Base-by-base conservation (phyloP, 257 asterid species). In the Nicotiana undulata region DNA sequence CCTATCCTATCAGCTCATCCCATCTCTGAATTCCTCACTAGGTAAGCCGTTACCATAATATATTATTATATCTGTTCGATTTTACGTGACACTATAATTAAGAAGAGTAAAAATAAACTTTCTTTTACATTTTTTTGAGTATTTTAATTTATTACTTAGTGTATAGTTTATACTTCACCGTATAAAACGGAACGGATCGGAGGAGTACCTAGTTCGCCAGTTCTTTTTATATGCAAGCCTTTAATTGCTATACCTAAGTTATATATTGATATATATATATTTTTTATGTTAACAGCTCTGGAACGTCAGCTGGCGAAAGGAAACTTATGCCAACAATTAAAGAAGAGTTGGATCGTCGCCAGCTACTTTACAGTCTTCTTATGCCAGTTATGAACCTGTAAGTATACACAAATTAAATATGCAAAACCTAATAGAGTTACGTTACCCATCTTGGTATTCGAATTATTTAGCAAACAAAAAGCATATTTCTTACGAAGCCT, bases 301-400 rank as follows among this genome's bases (percentile, higher is more conserved):
- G 97, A 58, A 96, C 99, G 55, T 96, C 99, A 63, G 99, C 99
- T 51, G 99, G 99, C 6, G 99, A 96, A 72, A 88, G 99, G 85
- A 96, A 96, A 81, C 83, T 96, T 17, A 96, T 94, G 99, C 99
- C 99, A 4, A 94, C 99, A 0, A 94, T 94, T 76, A 87, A 82
- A 63, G 98, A 96, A 83, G 99, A 96, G 67, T 59, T 91, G 86
- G 95, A 96, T 83, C 99, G 99, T 80, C 98, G 99, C 52, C 97
- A 91, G 91, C 92, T 91, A n/a, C 96, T 96, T 2, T 96, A 96
- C 91, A 96, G 97, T 81, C 98, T 96, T 78, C 97, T 96, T 52
- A 89, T 89, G 97, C 99, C 99, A 7, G 98, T 96, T 65, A 96
- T 96, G 99, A 96, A 94, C 88, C 82, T 94, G 99, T 96, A 70